Evolutionary conservation across 208 protist species (phyloP).

Genomic region (Trypanosoma avium): DNA sequence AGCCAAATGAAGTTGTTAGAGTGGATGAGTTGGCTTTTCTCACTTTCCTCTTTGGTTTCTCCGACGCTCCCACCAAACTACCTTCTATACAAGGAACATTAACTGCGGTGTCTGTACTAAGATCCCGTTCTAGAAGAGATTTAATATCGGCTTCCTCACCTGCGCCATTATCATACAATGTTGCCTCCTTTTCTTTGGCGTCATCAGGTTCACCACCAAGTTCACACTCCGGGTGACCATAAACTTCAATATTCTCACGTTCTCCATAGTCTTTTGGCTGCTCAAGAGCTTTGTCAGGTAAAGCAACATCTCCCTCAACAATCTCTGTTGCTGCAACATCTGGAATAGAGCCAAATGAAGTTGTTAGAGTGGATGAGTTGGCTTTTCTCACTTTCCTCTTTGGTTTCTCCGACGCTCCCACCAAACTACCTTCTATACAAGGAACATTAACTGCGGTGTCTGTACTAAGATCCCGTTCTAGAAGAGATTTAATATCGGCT

Average conservation of each 20-base stretch:
- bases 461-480: not conserved
- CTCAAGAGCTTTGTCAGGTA: not conserved
- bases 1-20: not conserved
- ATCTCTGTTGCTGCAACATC: not conserved
- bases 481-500: not conserved
- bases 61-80: not conserved
- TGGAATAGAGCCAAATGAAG: not conserved
- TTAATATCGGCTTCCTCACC: not conserved
- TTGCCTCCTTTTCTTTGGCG: not conserved
- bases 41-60: not conserved
- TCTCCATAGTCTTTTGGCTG: not conserved
- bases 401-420: not conserved
- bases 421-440: not conserved
- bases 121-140: not conserved
- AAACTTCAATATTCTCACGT: not conserved
- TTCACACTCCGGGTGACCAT: too few species aligned
- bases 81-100: not conserved
- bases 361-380: not conserved
- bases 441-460: not conserved
- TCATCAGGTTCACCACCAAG: not conserved
- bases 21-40: not conserved
- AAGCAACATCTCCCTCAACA: not conserved
- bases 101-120: not conserved
- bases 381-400: not conserved
- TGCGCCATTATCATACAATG: not conserved